Evolutionary conservation across 1,139 yeast species (phyloP), one percentile per base, ranked within the genome.

Genomic region (Nakaseomyces nivariensis): DNA sequence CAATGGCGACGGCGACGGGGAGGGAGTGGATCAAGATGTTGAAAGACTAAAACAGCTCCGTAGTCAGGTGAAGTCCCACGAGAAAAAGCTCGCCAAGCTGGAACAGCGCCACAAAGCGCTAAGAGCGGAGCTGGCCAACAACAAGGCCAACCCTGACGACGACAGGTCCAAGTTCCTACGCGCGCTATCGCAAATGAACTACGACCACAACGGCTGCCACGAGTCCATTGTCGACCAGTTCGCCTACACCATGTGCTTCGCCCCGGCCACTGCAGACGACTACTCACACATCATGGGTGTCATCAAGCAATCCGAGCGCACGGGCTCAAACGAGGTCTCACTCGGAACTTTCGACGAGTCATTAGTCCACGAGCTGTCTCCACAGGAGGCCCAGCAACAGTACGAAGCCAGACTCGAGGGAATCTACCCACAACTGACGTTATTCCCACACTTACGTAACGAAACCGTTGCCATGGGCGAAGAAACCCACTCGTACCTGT

Each of bases 401-500:
- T 38, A n/a, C 31, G 42, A 38, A n/a, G 13, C 5, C 5, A 9
- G 31, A 8, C 31, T 38, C n/a, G 42, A 24, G 42, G 9, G 42
- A 5, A 31, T 38, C 13, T 38, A 38, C 42, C 42, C 42, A 5
- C 13, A 38, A 9, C 42, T 38, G 1, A 24, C 42, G 8, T 5
- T 38, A 9, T 26, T 24, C 31, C 11, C 31, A n/a, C 42, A 34
- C 32, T 13, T 33, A 29, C 40, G 46, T 22, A 43, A 33, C 46
- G 40, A 33, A n/a, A 43, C 34, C 24, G 4, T 9, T 10, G 7
- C 31, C 31, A 11, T 6, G 31, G 31, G 42, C 1, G 57, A 52
- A 25, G 54, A 63, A 22, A 63, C 62, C n/a, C 54, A 58, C 4
- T 55, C 56, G n/a, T 53, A 58, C 46, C 49, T 62, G 13, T 54